These are phyloP conservation scores for Neonectria magnoliae DNA, from an alignment of 2,329 filamentous ascomycete genomes.

Conservation along the genomic window DNA sequence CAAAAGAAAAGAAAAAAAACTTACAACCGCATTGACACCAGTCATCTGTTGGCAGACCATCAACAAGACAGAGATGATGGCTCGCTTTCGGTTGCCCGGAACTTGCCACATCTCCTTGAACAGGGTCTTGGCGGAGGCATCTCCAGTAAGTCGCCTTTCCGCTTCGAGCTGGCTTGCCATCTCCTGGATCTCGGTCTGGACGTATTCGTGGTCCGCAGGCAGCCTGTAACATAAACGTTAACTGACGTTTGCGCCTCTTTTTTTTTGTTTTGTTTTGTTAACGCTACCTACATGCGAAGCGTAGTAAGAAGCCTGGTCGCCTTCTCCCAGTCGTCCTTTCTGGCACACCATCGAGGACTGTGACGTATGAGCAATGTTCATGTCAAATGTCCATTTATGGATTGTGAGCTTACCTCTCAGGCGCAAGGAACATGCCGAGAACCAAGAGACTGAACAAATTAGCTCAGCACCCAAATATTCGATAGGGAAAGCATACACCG, in stretches of 20 bases:
- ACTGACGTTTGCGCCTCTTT: too few relatives aligned
- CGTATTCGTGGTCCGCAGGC: conserved; percentile 62
- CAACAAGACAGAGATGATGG: conserved; percentile 67
- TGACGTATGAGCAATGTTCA: conserved; percentile 40
- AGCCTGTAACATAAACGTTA: conserved; percentile 51
- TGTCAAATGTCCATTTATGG: background rate
- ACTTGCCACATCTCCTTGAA: conserved; percentile 72
- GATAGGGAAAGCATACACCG: conserved; percentile 51
- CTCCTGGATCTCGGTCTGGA: conserved; percentile 68
- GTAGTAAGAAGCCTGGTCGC: conserved; percentile 64
- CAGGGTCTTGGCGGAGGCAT: conserved; percentile 64
- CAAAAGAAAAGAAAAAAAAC: background rate
- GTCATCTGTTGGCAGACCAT: conserved; percentile 81
- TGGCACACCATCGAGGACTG: conserved; percentile 74
- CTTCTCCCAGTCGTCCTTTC: conserved; percentile 73
- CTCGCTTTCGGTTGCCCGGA: conserved; percentile 70
- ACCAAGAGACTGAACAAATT: conserved; percentile 57
- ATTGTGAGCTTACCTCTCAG: conserved; percentile 51
- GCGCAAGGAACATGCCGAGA: conserved; percentile 68
- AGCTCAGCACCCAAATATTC: background rate
- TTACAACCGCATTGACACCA: conserved; percentile 56
- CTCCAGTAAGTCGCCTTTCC: conserved; percentile 67
- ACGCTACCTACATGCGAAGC: conserved; percentile 52
- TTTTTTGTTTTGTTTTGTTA: too few relatives aligned
- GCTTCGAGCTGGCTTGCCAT: conserved; percentile 70